These are phyloP conservation scores for Acanthamoeba sp. DNA, from an alignment of 208 protist species.

Conservation along the genomic window DNA sequence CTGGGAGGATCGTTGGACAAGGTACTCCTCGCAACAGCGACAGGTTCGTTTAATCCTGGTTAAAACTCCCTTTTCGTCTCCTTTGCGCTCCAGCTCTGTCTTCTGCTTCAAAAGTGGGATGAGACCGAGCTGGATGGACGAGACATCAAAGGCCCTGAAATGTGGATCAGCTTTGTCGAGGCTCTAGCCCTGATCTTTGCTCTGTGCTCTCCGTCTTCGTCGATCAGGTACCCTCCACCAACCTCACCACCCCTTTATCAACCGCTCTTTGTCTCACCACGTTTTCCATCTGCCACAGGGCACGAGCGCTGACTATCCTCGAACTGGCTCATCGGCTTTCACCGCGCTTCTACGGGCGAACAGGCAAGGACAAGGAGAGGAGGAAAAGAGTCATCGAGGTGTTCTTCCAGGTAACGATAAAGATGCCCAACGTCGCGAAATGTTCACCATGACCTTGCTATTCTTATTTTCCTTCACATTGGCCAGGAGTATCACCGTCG, in stretches of 20 bases:
- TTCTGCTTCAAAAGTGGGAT: slow-evolving; percentile 51
- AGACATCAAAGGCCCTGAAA: slow-evolving; percentile 61
- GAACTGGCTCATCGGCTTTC: slow-evolving; percentile 38
- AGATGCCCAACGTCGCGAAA: too few relatives aligned
- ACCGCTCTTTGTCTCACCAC: too few relatives aligned
- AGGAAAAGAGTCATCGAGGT: slow-evolving; percentile 70
- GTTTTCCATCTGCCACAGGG: neutral
- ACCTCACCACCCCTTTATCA: neutral
- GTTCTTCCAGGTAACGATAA: slow-evolving; percentile 67
- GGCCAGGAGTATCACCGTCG: slow-evolving; percentile 10
- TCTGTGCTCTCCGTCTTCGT: slow-evolving; percentile 37
- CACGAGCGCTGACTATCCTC: slow-evolving; percentile 57
- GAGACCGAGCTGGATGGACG: slow-evolving; percentile 52
- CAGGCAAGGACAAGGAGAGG: slow-evolving; percentile 70
- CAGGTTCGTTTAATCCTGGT: too few relatives aligned
- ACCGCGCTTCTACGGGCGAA: slow-evolving; percentile 53
- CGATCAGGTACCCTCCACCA: slow-evolving; percentile 47
- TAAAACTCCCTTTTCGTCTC: neutral
- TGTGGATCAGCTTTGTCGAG: slow-evolving; percentile 71
- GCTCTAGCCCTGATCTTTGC: slow-evolving; percentile 61
- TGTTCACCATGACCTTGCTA: too few relatives aligned
- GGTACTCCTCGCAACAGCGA: slow-evolving; percentile 20
- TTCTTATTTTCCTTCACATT: neutral
- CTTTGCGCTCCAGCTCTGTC: neutral
- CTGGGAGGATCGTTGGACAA: slow-evolving; percentile 56